Evolutionary conservation across 2,329 filamentous ascomycete genomes (phyloP), one percentile per base, ranked within the genome.

Genomic region (Plectosphaerella plurivora): DNA sequence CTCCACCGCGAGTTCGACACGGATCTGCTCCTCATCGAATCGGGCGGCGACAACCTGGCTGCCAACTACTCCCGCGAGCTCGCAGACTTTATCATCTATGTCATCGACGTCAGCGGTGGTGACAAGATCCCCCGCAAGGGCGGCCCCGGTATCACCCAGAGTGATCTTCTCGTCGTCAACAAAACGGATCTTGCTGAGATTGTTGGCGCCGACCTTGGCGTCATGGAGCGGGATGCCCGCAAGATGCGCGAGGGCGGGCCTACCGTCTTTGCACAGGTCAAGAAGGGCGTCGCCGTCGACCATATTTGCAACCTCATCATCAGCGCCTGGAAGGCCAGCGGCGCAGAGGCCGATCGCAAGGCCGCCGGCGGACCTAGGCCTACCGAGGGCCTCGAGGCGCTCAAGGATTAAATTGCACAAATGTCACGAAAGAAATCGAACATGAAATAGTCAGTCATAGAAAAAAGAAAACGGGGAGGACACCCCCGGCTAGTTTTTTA

Each of bases 71-170:
- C 84, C 51, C 82, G 94, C 53, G 94, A 99, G 73, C 77, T 99
- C 59, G 94, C 94, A 2, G 94, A 99, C 70, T 99, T 89, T 69
- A 99, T 99, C 71, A 87, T 99, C 72, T 99, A 99, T 69, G 94
- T 99, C 28, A 97, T 99, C 62, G 94, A 99, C 71, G 94, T 99
- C 16, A 89, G 86, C 52, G 94, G 94, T 20, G 94, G 94, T 12
- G 94, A 99, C 71, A 99, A 99, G 81, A 87, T 99, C 49, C 94
- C 94, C 0, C 76, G 94, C 25, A 99, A 99, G 75, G 94, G 94
- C 25, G 94, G 94, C 0, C 94, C 94, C 0, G 94, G 94, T 2
- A 99, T 99, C 68, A 99, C 94, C 5, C 93, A 97, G 74, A 94
- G 89, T 62, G 94, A 99, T 65, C 68, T 99, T 68, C 72, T 99